phyloP scores from a whole-genome alignment of 345 rosid species.

The Clarkia xantiana region DNA sequence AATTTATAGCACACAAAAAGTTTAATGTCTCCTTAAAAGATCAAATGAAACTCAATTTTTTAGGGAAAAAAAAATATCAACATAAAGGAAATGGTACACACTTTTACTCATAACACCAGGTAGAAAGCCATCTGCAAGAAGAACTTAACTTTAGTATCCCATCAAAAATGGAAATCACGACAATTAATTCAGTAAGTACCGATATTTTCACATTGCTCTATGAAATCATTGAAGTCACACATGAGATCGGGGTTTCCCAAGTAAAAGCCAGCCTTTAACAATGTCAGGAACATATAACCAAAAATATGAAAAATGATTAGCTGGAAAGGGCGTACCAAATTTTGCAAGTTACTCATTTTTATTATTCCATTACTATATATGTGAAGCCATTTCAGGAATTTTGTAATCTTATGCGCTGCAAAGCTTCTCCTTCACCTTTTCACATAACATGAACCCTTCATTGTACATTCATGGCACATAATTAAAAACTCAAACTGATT shows the following conservation, averaged over 20 bases:
- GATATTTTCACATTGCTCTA: conserved; percentile 75
- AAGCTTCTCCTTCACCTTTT: conserved; percentile 87
- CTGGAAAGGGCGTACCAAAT: conserved; percentile 39
- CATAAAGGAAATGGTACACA: conserved; percentile 22
- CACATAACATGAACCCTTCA: conserved; percentile 77
- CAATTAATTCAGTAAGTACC: conserved; percentile 33
- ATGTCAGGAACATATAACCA: no score
- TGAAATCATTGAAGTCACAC: conserved; percentile 81
- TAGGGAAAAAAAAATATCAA: conserved; percentile 6
- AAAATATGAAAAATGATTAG: no score
- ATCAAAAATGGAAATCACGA: conserved; percentile 6
- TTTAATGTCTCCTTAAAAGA: neutral
- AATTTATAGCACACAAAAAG: conserved; percentile 3
- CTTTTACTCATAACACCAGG: conserved; percentile 92
- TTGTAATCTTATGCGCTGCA: conserved; percentile 83
- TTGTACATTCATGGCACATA: conserved; percentile 55
- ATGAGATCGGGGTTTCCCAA: conserved; percentile 90
- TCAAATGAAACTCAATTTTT: neutral
- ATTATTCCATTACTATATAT: conserved; percentile 85
- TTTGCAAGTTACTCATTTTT: conserved; percentile 57
- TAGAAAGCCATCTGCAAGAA: conserved; percentile 78
- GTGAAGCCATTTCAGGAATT: conserved; percentile 79
- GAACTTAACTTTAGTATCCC: conserved; percentile 15
- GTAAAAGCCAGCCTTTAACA: conserved; percentile 5
- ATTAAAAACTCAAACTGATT: conserved; percentile 3